Evolutionary conservation across 108 stramenopile genomes (phyloP).

Genomic region (Mediolabrus comicus): DNA sequence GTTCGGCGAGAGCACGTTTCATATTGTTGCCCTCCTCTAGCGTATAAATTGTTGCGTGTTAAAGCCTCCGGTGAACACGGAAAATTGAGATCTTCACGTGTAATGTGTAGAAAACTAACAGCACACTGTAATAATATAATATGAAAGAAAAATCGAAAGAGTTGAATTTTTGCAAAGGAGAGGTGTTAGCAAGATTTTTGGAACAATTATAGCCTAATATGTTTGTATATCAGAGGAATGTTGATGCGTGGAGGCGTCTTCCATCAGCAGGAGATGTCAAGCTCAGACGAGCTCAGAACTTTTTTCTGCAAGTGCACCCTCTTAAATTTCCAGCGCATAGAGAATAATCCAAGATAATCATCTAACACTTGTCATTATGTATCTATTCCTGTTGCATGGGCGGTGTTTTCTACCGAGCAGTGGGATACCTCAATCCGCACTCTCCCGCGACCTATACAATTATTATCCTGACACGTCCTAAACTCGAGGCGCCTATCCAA

Average conservation of each 20-base stretch:
- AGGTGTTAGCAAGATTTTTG: neutral
- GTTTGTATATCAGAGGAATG: too few relatives aligned
- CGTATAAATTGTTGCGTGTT: slow-evolving; percentile 3
- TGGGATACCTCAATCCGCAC: too few relatives aligned
- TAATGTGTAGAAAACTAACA: too few relatives aligned
- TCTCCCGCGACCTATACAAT: neutral
- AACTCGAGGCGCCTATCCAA: neutral
- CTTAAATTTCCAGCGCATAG: too few relatives aligned
- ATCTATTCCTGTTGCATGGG: neutral
- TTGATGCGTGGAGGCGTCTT: too few relatives aligned
- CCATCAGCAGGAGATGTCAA: too few relatives aligned
- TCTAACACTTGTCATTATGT: too few relatives aligned
- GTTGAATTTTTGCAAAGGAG: neutral
- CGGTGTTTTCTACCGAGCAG: too few relatives aligned
- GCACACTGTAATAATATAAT: neutral
- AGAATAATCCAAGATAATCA: too few relatives aligned
- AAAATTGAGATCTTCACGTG: neutral
- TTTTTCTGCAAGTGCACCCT: too few relatives aligned
- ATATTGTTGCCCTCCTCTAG: slow-evolving; percentile 31
- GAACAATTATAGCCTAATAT: neutral
- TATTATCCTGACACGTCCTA: neutral
- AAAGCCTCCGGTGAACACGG: neutral
- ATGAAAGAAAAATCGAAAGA: neutral
- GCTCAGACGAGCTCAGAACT: too few relatives aligned
- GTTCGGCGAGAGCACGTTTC: slow-evolving; percentile 88